Evolutionary conservation across 805 yeast species (phyloP).

Genomic region (Pichia scutulata): DNA sequence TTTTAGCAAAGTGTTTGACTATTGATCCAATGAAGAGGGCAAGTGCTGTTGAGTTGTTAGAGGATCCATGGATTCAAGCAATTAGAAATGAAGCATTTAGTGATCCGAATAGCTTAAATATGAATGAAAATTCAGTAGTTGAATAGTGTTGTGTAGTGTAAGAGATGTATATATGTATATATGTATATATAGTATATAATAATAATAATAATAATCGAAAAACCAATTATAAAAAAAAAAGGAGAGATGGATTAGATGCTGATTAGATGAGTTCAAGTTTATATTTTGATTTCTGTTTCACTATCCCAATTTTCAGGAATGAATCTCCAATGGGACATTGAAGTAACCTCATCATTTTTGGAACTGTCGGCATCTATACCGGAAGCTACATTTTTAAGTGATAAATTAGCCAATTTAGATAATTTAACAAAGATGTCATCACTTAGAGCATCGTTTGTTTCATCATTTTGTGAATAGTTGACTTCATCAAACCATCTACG

Average conservation of each 20-base stretch:
- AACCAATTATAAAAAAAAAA: background rate
- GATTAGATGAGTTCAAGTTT: background rate
- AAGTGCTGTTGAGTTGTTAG: conserved; percentile 74
- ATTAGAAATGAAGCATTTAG: conserved; percentile 66
- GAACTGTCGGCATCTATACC: conserved; percentile 37
- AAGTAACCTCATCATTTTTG: conserved; percentile 48
- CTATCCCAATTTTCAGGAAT: conserved; percentile 43
- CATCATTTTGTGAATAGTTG: conserved; percentile 26
- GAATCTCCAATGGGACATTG: conserved; percentile 61
- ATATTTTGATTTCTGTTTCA: conserved; percentile 51
- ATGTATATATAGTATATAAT: too few species aligned
- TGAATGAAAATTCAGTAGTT: conserved; percentile 2
- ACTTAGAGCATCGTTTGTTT: conserved; percentile 23
- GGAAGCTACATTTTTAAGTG: conserved; percentile 58
- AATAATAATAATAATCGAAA: too few species aligned
- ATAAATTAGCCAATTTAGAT: conserved; percentile 44
- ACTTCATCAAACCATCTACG: conserved; percentile 70
- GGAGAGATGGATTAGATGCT: background rate
- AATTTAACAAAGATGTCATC: conserved; percentile 30
- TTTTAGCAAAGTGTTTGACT: conserved; percentile 68
- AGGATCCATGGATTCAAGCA: conserved; percentile 83
- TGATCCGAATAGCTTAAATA: conserved; percentile 19
- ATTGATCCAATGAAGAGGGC: conserved; percentile 77
- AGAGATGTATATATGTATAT: too few species aligned
- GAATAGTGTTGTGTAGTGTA: background rate